These are phyloP conservation scores for Albatrellus ellisii DNA, from an alignment of 768 basidiomycete genomes.

Conservation along the genomic window DNA sequence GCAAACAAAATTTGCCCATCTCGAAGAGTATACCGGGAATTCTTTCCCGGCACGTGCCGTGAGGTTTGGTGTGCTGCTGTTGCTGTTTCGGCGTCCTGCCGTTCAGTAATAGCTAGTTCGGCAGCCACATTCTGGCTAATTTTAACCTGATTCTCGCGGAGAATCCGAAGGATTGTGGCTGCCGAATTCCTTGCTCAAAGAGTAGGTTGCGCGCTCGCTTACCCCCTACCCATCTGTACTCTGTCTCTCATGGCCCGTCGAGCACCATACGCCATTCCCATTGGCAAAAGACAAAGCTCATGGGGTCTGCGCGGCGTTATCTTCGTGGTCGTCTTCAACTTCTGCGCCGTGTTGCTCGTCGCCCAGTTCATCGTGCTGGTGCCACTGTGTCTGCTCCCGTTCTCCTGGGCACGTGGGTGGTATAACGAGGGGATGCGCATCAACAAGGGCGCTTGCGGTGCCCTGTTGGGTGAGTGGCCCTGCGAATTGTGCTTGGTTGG, in stretches of 20 bases:
- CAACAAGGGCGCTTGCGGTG: constrained; percentile 75
- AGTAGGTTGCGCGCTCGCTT: too few species aligned
- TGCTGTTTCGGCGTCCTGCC: too few species aligned
- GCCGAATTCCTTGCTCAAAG: too few species aligned
- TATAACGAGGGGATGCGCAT: constrained; percentile 65
- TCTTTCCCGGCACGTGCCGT: too few species aligned
- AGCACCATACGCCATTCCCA: constrained; percentile 31
- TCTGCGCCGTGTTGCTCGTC: constrained; percentile 52
- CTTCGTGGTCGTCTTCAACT: constrained; percentile 44
- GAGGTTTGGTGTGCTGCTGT: too few species aligned
- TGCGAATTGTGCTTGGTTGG: neutral
- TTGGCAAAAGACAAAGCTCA: constrained; percentile 38
- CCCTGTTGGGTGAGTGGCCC: constrained; percentile 45
- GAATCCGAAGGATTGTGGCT: too few species aligned
- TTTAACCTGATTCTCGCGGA: too few species aligned
- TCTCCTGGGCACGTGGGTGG: constrained; percentile 34
- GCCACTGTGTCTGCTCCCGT: constrained; percentile 54
- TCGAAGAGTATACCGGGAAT: too few species aligned
- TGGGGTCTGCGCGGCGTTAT: constrained; percentile 35
- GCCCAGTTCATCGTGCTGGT: constrained; percentile 64
- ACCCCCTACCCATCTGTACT: too few species aligned
- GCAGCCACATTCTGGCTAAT: too few species aligned
- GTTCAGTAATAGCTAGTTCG: too few species aligned
- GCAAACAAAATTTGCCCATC: too few species aligned
- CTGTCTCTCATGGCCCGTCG: neutral